phyloP scores from a whole-genome alignment of 805 yeast species.

The Ogataea haglerorum region DNA sequence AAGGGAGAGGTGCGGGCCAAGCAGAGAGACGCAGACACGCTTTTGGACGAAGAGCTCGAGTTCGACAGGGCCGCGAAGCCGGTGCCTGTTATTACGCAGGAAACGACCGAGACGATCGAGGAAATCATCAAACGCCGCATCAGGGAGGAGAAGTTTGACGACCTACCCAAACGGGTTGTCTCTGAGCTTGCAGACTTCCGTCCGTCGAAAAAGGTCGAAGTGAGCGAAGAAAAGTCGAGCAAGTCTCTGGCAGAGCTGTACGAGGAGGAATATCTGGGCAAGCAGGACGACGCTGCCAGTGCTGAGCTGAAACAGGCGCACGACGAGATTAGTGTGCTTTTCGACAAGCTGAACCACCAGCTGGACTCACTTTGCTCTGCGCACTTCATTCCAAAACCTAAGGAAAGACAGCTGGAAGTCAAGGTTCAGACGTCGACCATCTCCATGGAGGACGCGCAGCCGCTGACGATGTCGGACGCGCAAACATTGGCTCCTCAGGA shows the following conservation, averaged over 20 bases:
- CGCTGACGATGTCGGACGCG: conserved; percentile 71
- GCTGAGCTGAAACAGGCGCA: conserved; percentile 73
- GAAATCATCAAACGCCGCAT: conserved; percentile 86
- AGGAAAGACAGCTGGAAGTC: conserved; percentile 73
- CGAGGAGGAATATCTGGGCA: conserved; percentile 73
- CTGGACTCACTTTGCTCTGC: conserved; percentile 92
- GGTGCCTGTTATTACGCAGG: conserved; percentile 90
- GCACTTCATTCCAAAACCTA: conserved; percentile 88
- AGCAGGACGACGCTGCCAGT: conserved; percentile 36
- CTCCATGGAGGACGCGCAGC: conserved; percentile 95
- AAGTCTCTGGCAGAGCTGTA: conserved; percentile 90
- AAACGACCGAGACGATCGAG: conserved; percentile 80
- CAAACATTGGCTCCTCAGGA: conserved; percentile 93
- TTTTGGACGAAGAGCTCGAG: conserved; percentile 76
- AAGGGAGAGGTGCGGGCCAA: conserved; percentile 86
- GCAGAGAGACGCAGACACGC: conserved; percentile 80
- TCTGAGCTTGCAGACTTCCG: conserved; percentile 63
- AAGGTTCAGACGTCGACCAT: conserved; percentile 81
- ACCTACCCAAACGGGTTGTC: conserved; percentile 69
- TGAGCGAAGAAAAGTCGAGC: conserved; percentile 77
- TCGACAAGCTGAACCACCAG: conserved; percentile 58
- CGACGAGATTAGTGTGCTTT: conserved; percentile 69
- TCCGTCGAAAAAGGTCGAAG: conserved; percentile 52
- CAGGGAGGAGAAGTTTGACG: conserved; percentile 73
- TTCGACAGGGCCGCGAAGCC: conserved; percentile 94